Evolutionary conservation across 2,329 filamentous ascomycete genomes (phyloP).

Genomic region (Nectriaceae sp.): DNA sequence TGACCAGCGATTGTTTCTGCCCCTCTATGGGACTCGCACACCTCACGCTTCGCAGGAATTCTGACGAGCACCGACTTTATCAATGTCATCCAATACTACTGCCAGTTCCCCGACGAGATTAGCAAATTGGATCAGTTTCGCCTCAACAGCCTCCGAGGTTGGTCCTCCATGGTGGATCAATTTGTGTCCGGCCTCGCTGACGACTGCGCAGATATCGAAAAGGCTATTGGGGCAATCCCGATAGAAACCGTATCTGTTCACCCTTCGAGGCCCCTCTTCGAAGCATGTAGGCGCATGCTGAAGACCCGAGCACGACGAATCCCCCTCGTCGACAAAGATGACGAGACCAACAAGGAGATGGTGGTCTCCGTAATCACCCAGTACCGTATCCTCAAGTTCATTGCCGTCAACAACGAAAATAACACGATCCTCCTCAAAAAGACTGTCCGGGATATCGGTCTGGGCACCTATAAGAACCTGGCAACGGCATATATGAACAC

Average conservation of each 20-base stretch:
- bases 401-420: slow-evolving; percentile 85
- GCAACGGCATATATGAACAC: slow-evolving; percentile 86
- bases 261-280: slow-evolving; percentile 86
- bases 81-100: slow-evolving; percentile 99
- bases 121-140: slow-evolving; percentile 92
- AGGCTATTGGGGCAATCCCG: slow-evolving; percentile 84
- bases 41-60: slow-evolving; percentile 89
- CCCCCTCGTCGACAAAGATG: slow-evolving; percentile 88
- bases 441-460: slow-evolving; percentile 76
- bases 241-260: slow-evolving; percentile 97
- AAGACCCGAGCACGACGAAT: slow-evolving; percentile 91
- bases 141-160: slow-evolving; percentile 87
- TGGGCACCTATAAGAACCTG: slow-evolving; percentile 83
- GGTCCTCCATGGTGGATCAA: not conserved
- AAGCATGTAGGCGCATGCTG: slow-evolving; percentile 93
- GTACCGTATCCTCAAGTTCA: slow-evolving; percentile 98
- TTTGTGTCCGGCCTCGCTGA: slow-evolving; percentile 17
- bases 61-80: slow-evolving; percentile 97
- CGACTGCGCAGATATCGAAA: slow-evolving; percentile 76
- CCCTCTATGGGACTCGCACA: slow-evolving; percentile 93
- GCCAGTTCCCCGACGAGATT: slow-evolving; percentile 90
- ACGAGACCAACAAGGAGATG: slow-evolving; percentile 88
- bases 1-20: slow-evolving; percentile 88
- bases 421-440: slow-evolving; percentile 89
- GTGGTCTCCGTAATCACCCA: slow-evolving; percentile 97